Base-by-base conservation (phyloP, 1,284 basidiomycete species). In the Malassezia brasiliensis region DNA sequence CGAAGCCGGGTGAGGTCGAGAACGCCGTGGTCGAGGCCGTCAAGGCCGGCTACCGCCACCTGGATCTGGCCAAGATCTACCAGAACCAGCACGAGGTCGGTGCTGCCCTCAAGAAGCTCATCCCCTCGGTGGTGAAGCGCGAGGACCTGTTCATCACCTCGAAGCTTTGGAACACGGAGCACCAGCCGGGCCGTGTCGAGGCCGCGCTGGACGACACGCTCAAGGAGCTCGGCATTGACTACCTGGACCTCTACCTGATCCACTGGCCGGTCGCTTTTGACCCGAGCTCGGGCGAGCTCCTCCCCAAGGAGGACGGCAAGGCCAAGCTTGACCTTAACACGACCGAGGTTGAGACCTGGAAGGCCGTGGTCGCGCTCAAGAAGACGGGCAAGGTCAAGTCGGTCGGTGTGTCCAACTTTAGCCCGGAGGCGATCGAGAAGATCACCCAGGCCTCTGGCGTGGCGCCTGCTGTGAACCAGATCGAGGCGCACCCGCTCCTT, bases 401-500 rank as follows among this genome's bases (percentile, higher is more conserved):
- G 56, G 53, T 78, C 45, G 71, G 76, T 31, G 87, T 90, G 12
- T 87, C 85, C 61, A 90, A 90, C 81, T 90, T 88, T 75, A 83
- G 80, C 31, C 77, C 84, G 48, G 78, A 79, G 40, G 79, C 84
- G 47, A 76, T 90, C 54, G 76, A 87, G 70, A 83, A 78, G 32
- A 81, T 90, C 70, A 84, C 83, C 66, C 77, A 81, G 12, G 85
- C 82, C 3, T 88, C 87, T 4, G 85, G 85, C 19, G 83, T 86
- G 51, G 80, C 83, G 51, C 88, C 88, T 19, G 85, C 80, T 38
- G 83, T 79, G 46, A 89, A 90, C 78, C 88, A 91, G 78, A 79
- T 90, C 62, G 87, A 90, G 76, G 82, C 82, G 32, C 89, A 91
- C 78, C 88, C 88, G 7, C 60, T 72, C 4, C 65, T 73, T 12